Base-by-base conservation (phyloP, 1,284 basidiomycete species). In the Tilletia horrida region DNA sequence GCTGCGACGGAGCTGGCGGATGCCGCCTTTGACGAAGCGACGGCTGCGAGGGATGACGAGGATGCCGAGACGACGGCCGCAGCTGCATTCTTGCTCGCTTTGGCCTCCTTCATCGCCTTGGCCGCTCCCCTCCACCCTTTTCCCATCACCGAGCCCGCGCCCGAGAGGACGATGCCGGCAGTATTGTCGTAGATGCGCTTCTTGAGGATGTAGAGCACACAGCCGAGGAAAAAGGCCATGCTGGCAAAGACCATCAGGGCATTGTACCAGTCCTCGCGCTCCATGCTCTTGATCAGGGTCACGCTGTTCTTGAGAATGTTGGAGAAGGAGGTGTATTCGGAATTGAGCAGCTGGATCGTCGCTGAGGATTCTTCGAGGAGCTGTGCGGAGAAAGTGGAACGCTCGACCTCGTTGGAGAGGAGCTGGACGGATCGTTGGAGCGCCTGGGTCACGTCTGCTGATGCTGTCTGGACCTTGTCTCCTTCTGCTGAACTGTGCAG, bases 331-430 rank as follows among this genome's bases (percentile, higher is more conserved):
- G 72, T 72, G 66, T 81, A 81, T 64, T 77, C 69, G n/a, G 72
- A 57, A 16, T 71, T 71, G 14, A 80, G 68, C 16, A 71, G 69
- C 9, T 71, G 66, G 42, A 81, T 67, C 4, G 77, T 72, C 7
- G 73, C 71, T 0, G 78, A 73, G 0, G 78, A 80, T 59, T 81
- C 80, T 57, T 77, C 76, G 31, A 81, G 74, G 4, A 81, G 69
- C 59, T 77, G 72, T 0, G 76, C 70, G 9, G 78, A 80, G 69
- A 78, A 76, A 21, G 75, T 74, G 3, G 80, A 81, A 48, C 79
- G 78, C 43, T 80, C 76, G 13, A 81, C 66, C 69, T 81, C 79
- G 27, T 66, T 64, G 2, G 79, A 79, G 73, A 81, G 78, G 65
- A 78, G 71, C 1, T 70, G 64, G 1, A 81, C 74, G 16, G 80